A percentile compares a stretch with the other conserved stretches of the same genome.
These are phyloP conservation scores for Candida verbasci DNA, from an alignment of 805 yeast species.

Conservation along the genomic window DNA sequence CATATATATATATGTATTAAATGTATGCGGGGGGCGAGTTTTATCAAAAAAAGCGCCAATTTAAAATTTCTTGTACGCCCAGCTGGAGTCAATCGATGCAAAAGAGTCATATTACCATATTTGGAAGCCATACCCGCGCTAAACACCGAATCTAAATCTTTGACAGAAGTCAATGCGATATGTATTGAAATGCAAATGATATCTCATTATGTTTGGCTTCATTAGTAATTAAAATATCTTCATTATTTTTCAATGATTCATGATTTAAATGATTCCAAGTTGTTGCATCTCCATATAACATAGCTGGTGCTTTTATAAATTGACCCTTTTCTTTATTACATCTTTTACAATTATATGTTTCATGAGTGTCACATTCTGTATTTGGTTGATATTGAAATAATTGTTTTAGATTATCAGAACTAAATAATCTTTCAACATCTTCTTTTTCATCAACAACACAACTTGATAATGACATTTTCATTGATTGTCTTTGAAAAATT, in stretches of 20 bases:
- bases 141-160: no score
- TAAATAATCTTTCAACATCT: slow-evolving; percentile 88
- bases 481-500: slow-evolving; percentile 91
- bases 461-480: slow-evolving; percentile 87
- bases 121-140: no score
- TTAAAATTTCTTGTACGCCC: no score
- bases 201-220: slow-evolving; percentile 68
- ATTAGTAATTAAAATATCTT: slow-evolving; percentile 72
- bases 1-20: no score
- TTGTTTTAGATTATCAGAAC: slow-evolving; percentile 72
- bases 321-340: slow-evolving; percentile 54
- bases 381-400: slow-evolving; percentile 66
- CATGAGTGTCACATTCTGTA: slow-evolving; percentile 87
- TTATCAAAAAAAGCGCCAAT: no score
- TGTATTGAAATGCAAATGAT: slow-evolving; percentile 87
- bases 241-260: slow-evolving; percentile 55
- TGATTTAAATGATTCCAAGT: slow-evolving; percentile 92
- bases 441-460: slow-evolving; percentile 97
- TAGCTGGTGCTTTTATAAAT: slow-evolving; percentile 62
- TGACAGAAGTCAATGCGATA: slow-evolving; percentile 80
- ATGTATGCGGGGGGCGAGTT: no score
- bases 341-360: slow-evolving; percentile 81
- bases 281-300: slow-evolving; percentile 96
- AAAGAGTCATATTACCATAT: no score
- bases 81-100: no score